Evolutionary conservation across 805 yeast species (phyloP), one percentile per base, ranked within the genome.

Genomic region (Isabelozyma gotoi): DNA sequence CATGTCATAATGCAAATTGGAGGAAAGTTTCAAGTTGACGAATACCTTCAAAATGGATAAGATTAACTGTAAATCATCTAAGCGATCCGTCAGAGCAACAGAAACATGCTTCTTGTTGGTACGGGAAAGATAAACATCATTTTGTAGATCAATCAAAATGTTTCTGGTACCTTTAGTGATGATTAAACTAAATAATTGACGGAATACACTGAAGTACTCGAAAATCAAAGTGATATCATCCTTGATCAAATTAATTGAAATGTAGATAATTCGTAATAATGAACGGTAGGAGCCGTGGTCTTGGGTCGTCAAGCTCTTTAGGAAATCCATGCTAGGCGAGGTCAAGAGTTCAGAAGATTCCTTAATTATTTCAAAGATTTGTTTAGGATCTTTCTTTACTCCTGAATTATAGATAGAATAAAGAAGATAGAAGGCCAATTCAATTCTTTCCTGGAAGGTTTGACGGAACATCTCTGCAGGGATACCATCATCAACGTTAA

Each of bases 151-250:
- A 7, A 78, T 72, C 43, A 84, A 71, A 19, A 86, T 62, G 2
- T 78, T 68, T 33, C 76, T 77, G n/a, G 85, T 74, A 0, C 94
- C 88, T 50, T 76, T 79, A 6, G 88, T 78, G 20, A 86, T 74
- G 10, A 87, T 78, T 33, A 77, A 61, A 39, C 80, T 85, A 55
- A 88, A 82, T 33, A 84, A 74, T 46, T 69, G 83, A 38, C 74
- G 55, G 45, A 86, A 65, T 2, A 79, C 69, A 41, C 78, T 76
- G 15, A 81, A 74, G 43, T 76, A 65, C 40, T 77, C 73, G 16
- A 73, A 58, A 15, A 83, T 56, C 2, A 71, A 32, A 5, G 63
- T 63, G 1, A 73, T 43, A 16, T 76, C 71, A 2, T 69, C 59
- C 5, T 69, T 65, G 2, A 78, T 65, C 51, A 77, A 53, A 2